A percentile compares a stretch with the other conserved stretches of the same genome.
phyloP scores from a whole-genome alignment of 2,329 filamentous ascomycete species.

The Beauveria australis region DNA sequence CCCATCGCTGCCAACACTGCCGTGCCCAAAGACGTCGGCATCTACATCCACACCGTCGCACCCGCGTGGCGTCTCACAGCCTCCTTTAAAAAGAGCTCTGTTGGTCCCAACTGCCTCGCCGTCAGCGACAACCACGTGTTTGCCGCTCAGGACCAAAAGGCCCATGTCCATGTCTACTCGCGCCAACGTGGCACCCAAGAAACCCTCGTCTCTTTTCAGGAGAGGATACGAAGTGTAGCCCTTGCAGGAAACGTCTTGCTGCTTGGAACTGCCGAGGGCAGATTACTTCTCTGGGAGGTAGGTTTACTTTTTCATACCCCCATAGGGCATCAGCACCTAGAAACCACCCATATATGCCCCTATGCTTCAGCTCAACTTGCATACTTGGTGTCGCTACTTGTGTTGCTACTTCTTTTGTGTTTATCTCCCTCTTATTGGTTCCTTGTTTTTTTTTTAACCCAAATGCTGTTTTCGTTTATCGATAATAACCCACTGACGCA shows the following conservation, averaged over 20 bases:
- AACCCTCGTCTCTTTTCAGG: constrained; percentile 77
- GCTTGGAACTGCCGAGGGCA: constrained; percentile 75
- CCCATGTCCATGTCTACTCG: constrained; percentile 87
- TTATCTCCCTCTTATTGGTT: not conserved
- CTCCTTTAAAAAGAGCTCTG: constrained; percentile 86
- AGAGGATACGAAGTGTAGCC: constrained; percentile 71
- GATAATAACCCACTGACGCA: not conserved
- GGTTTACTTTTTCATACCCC: constrained; percentile 20
- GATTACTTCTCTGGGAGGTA: constrained; percentile 90
- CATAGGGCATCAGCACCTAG: not conserved
- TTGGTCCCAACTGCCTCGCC: constrained; percentile 69
- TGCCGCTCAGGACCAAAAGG: constrained; percentile 83
- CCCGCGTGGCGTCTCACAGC: constrained; percentile 67
- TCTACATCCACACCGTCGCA: constrained; percentile 77
- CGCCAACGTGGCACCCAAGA: constrained; percentile 79
- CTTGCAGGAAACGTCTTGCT: constrained; percentile 66
- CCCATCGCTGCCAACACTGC: constrained; percentile 54
- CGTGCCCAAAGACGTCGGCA: constrained; percentile 70
- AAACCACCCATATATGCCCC: not conserved
- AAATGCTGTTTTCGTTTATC: not conserved
- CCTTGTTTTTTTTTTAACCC: not conserved
- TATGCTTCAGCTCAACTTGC: not conserved
- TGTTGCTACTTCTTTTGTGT: not conserved
- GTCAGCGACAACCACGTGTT: constrained; percentile 79
- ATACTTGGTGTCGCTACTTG: not conserved